Percentiles rank a stretch among this genome's conserved stretches.
These are phyloP conservation scores for Cyberlindnera maritima DNA, from an alignment of 805 yeast genomes.

Conservation along the genomic window DNA sequence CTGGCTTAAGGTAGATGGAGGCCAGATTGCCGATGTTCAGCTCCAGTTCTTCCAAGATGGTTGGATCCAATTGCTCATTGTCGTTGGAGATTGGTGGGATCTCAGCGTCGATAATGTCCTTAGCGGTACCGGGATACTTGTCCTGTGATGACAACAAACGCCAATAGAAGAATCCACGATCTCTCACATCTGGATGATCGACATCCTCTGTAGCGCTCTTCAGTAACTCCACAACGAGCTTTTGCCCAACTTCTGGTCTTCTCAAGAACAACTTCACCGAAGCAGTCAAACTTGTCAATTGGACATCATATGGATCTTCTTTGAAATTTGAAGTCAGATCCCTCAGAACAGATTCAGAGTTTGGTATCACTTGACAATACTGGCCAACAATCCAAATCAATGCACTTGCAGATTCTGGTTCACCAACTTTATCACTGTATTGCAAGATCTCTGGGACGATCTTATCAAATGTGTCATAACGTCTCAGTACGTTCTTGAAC, in stretches of 20 bases:
- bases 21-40: constrained; percentile 80
- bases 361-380: constrained; percentile 47
- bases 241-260: constrained; percentile 51
- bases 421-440: constrained; percentile 54
- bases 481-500: constrained; percentile 70
- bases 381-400: constrained; percentile 85
- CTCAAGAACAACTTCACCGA: constrained; percentile 64
- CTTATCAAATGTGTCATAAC: constrained; percentile 60
- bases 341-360: constrained; percentile 39
- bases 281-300: constrained; percentile 70
- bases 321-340: constrained; percentile 44
- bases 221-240: constrained; percentile 54
- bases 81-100: constrained; percentile 65
- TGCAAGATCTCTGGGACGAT: constrained; percentile 41
- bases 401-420: constrained; percentile 76
- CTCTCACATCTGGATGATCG: constrained; percentile 83
- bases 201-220: constrained; percentile 70
- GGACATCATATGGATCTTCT: constrained; percentile 73
- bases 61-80: constrained; percentile 66
- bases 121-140: constrained; percentile 38
- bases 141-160: constrained; percentile 58
- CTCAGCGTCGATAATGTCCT: constrained; percentile 55
- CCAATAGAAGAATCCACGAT: constrained; percentile 85
- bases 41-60: constrained; percentile 75
- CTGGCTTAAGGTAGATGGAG: constrained; percentile 80